phyloP scores from a whole-genome alignment of 139 green algal species.

The Chlamydomonas sp. region DNA sequence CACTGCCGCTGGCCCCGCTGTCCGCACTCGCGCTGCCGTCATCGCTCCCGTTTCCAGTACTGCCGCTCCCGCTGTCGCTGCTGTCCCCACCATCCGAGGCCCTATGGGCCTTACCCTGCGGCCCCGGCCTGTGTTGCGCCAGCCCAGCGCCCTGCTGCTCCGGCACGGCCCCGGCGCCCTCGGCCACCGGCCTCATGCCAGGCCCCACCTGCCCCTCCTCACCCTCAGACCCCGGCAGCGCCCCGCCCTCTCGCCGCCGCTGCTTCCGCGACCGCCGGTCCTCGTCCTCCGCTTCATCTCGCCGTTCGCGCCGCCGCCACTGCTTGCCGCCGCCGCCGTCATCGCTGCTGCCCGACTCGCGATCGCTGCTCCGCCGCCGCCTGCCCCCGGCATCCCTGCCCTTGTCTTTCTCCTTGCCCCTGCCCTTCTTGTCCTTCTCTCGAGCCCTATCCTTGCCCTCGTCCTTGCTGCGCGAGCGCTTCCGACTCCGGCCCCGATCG shows the following conservation, averaged over 20 bases:
- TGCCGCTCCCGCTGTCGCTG: too few relatives aligned
- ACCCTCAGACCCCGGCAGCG: neutral
- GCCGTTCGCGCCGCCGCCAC: too few relatives aligned
- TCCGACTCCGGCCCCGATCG: constrained; percentile 50
- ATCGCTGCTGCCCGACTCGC: neutral
- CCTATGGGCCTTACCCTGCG: too few relatives aligned
- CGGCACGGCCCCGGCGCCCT: neutral
- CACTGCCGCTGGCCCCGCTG: too few relatives aligned
- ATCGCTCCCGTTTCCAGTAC: too few relatives aligned
- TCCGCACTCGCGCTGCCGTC: too few relatives aligned
- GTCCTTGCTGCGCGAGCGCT: constrained; percentile 92
- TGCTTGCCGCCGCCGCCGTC: neutral
- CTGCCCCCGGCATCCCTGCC: too few relatives aligned
- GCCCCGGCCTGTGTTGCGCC: too few relatives aligned
- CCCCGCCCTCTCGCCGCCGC: too few relatives aligned
- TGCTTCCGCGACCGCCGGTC: neutral
- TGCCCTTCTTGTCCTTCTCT: neutral
- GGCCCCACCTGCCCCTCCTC: neutral
- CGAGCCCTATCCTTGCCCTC: constrained; percentile 69
- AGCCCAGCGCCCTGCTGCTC: too few relatives aligned
- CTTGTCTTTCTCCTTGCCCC: neutral
- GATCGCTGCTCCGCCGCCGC: too few relatives aligned
- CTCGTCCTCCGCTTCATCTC: neutral
- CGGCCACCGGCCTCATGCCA: neutral
- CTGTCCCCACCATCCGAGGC: too few relatives aligned